These are phyloP conservation scores for Zygosaccharomyces gambellarensis DNA, from an alignment of 805 yeast genomes.

Conservation along the genomic window DNA sequence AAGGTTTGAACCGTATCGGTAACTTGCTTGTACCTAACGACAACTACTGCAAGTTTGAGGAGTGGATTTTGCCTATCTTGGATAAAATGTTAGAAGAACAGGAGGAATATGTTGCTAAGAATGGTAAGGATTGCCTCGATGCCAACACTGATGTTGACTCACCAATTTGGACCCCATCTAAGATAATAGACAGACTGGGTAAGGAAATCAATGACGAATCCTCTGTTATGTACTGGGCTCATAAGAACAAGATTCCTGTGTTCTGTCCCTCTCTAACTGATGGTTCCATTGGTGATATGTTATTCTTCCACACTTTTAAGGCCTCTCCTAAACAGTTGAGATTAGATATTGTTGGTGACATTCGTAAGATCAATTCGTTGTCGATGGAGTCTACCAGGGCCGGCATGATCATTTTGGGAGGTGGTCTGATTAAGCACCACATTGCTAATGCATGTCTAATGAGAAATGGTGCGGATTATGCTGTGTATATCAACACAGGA, in stretches of 20 bases:
- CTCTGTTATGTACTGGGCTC: slow-evolving; percentile 96
- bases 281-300: slow-evolving; percentile 98
- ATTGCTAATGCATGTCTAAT: slow-evolving; percentile 96
- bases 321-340: slow-evolving; percentile 85
- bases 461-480: slow-evolving; percentile 99
- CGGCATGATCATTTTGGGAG: slow-evolving; percentile 95
- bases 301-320: slow-evolving; percentile 96
- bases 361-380: slow-evolving; percentile 84
- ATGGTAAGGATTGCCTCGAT: slow-evolving; percentile 53
- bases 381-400: slow-evolving; percentile 93
- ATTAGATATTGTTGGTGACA: slow-evolving; percentile 90
- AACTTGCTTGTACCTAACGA: slow-evolving; percentile 95
- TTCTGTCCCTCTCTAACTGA: slow-evolving; percentile 98
- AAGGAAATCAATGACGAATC: slow-evolving; percentile 91
- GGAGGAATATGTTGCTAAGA: slow-evolving; percentile 53
- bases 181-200: slow-evolving; percentile 86
- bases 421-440: slow-evolving; percentile 95
- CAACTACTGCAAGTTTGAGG: slow-evolving; percentile 95
- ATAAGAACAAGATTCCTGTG: slow-evolving; percentile 91
- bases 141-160: slow-evolving; percentile 44
- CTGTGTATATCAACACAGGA: slow-evolving; percentile 95
- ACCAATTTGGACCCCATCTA: slow-evolving; percentile 88
- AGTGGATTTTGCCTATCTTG: slow-evolving; percentile 95
- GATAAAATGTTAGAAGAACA: slow-evolving; percentile 88
- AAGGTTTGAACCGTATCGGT: slow-evolving; percentile 97